phyloP scores from a whole-genome alignment of 176 grass and related monocot genomes.

The Urochloa ruziziensis region DNA sequence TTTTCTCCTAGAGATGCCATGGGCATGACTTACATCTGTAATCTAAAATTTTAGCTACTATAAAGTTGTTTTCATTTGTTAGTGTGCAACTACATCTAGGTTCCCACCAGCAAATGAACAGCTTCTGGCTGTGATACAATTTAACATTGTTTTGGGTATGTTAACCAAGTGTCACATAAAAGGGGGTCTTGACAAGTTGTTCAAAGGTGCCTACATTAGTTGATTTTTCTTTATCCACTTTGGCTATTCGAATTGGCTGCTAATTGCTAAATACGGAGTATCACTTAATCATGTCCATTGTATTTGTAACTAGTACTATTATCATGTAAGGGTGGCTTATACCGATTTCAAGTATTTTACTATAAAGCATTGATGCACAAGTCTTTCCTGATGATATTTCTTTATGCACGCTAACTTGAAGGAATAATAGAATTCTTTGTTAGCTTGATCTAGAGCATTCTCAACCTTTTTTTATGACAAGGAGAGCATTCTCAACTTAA shows the following conservation, averaged over 20 bases:
- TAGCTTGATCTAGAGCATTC: not conserved
- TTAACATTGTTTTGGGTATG: not conserved
- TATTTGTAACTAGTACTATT: not conserved
- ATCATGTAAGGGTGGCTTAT: not conserved
- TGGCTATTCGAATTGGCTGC: not conserved
- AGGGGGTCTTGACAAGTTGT: not conserved
- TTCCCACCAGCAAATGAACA: not conserved
- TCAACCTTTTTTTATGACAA: no score
- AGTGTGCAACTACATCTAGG: not conserved
- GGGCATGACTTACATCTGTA: not conserved
- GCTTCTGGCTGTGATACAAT: not conserved
- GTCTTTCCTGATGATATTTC: no score
- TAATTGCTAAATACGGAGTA: no score
- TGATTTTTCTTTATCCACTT: not conserved
- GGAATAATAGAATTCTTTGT: not conserved
- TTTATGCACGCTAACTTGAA: not conserved
- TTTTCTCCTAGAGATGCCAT: not conserved
- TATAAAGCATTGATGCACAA: no score
- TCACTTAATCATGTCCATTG: not conserved
- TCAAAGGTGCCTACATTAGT: not conserved
- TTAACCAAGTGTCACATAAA: not conserved
- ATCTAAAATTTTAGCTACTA: not conserved
- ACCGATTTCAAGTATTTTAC: not conserved
- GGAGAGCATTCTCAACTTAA: not conserved
- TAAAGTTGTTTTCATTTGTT: not conserved